Conservation (phyloP, 768 basidiomycete species). For the Pleurotus tuber-regium region DNA sequence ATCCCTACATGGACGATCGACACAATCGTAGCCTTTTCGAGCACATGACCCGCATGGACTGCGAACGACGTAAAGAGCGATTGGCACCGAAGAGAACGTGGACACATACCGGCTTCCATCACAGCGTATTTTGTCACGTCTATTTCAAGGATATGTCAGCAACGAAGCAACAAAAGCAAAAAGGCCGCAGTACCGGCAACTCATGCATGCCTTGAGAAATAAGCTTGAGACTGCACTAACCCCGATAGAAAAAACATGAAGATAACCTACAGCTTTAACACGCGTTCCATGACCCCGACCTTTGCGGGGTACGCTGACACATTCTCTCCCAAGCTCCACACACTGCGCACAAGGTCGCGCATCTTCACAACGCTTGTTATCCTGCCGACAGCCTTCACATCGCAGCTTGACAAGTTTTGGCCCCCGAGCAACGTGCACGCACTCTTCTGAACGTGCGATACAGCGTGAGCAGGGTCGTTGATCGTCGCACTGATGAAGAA, state of each 20-base stretch:
- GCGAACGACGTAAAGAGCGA: slow-evolving; percentile 11
- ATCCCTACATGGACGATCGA: slow-evolving; percentile 44
- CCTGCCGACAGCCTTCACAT: slow-evolving; percentile 55
- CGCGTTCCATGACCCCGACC: slow-evolving; percentile 58
- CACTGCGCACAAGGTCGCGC: slow-evolving; percentile 54
- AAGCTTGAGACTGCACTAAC: slow-evolving; percentile 12
- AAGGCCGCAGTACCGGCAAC: slow-evolving; percentile 46
- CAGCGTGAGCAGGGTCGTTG: slow-evolving; percentile 63
- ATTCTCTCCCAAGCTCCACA: slow-evolving; percentile 42
- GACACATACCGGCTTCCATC: slow-evolving; percentile 49
- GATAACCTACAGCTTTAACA: slow-evolving; percentile 52
- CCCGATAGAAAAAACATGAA: slow-evolving; percentile 11
- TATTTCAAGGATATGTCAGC: slow-evolving; percentile 23
- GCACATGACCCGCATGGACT: slow-evolving; percentile 52
- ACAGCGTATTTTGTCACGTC: slow-evolving; percentile 63
- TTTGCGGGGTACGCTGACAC: slow-evolving; percentile 48
- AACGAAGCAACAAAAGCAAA: slow-evolving; percentile 1
- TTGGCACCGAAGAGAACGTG: slow-evolving; percentile 6
- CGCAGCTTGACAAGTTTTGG: slow-evolving; percentile 59
- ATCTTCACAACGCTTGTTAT: slow-evolving; percentile 61
- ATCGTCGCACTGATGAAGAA: slow-evolving; percentile 50
- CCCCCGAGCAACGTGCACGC: slow-evolving; percentile 52
- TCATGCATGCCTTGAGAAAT: slow-evolving; percentile 50
- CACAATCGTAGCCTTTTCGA: slow-evolving; percentile 50
- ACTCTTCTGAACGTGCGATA: slow-evolving; percentile 49